Conservation (phyloP, 1,284 basidiomycete species). For the Mycosarcoma maydis region DNA sequence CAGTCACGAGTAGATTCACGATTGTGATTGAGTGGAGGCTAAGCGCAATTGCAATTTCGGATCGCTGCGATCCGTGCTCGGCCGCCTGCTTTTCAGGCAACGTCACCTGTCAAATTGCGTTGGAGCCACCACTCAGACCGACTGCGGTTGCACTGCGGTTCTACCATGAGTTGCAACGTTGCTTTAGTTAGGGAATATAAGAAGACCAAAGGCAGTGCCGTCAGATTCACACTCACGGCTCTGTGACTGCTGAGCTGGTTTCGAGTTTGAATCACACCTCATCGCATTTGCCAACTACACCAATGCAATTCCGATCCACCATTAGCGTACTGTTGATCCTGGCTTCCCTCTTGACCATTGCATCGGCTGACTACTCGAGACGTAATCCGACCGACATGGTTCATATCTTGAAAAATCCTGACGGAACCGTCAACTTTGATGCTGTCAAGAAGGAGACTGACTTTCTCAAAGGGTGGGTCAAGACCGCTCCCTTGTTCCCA, state of each 20-base stretch:
- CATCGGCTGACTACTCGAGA: background rate
- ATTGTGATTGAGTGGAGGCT: constrained; percentile 15
- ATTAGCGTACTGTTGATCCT: background rate
- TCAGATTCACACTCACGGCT: too few relatives aligned
- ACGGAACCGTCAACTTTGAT: constrained; percentile 53
- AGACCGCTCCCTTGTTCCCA: background rate
- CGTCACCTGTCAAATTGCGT: too few relatives aligned
- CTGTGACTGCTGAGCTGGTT: too few relatives aligned
- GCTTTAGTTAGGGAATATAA: too few relatives aligned
- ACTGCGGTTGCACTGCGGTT: too few relatives aligned
- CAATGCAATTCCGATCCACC: background rate
- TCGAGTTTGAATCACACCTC: too few relatives aligned
- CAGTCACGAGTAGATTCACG: too few relatives aligned
- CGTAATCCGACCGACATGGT: constrained; percentile 18
- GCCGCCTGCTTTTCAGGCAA: background rate
- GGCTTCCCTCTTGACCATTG: constrained; percentile 8
- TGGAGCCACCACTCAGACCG: too few relatives aligned
- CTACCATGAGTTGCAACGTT: too few relatives aligned
- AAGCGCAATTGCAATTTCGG: constrained; percentile 6
- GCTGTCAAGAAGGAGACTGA: constrained; percentile 39
- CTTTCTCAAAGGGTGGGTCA: constrained; percentile 45
- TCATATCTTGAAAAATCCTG: constrained; percentile 41
- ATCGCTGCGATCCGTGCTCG: constrained; percentile 21
- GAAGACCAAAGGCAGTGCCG: too few relatives aligned
- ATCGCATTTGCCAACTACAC: too few relatives aligned